Percentiles rank a stretch among this genome's conserved stretches.
Evolutionary conservation across 2,329 filamentous ascomycete genomes (phyloP).

Genomic region (Shiraia bambusicola): DNA sequence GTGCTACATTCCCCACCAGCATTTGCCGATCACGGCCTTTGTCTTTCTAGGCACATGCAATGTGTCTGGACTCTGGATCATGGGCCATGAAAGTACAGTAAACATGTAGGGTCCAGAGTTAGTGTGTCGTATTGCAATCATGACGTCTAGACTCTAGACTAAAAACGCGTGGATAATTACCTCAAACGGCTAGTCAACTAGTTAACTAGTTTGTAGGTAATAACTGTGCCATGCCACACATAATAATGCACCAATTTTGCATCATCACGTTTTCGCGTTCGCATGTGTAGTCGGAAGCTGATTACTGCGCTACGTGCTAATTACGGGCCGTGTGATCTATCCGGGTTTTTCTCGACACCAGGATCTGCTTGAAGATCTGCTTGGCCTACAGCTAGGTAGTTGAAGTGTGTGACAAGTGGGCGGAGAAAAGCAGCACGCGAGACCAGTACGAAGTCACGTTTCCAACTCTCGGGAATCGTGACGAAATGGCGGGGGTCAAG

Average conservation of each 20-base stretch:
- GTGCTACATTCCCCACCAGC: conserved; percentile 8
- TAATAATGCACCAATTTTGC: neutral
- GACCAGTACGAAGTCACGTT: conserved; percentile 19
- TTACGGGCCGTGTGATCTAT: neutral
- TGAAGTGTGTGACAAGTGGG: conserved; percentile 1
- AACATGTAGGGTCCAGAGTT: conserved; percentile 14
- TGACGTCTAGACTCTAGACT: conserved; percentile 40
- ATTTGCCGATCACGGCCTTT: conserved; percentile 1
- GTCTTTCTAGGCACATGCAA: neutral
- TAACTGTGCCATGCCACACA: neutral
- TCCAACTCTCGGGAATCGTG: conserved; percentile 1
- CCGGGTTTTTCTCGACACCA: conserved; percentile 6
- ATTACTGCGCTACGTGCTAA: neutral
- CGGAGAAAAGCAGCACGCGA: neutral
- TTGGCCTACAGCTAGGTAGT: conserved; percentile 1
- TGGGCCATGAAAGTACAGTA: conserved; percentile 1
- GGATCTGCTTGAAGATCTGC: neutral
- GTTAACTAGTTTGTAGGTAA: too few relatives aligned
- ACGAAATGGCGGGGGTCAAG: conserved; percentile 14
- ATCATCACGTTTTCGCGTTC: neutral
- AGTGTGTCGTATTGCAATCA: conserved; percentile 18
- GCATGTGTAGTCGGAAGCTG: neutral
- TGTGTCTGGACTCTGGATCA: neutral
- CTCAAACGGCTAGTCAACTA: conserved; percentile 8
- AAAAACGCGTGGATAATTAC: conserved; percentile 6